Base-by-base conservation (phyloP, 129 eudicot genomes). In the Arctium minus region DNA sequence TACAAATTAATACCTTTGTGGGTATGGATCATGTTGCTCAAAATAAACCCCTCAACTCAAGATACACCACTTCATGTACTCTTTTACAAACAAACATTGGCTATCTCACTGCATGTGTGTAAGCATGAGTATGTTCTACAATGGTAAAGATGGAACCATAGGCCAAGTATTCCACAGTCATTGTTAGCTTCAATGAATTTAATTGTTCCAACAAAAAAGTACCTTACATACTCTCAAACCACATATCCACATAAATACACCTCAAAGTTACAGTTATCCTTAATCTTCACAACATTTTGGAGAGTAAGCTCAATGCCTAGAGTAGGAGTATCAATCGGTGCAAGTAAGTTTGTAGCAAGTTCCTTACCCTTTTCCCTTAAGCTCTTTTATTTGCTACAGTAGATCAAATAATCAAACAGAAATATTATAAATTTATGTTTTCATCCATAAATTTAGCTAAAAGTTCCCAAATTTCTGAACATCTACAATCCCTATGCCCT, bases 401-500 rank as follows among this genome's bases (percentile, higher is more conserved):
- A 62, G 17, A 84, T 36, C 60, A 39, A 30, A 29, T 1, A 31
- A 50, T 60, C 27, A 9, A 70, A 50, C 37, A 9, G 5, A 76
- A 75, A 33, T 6, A 33, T 0, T 32, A 38, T 15, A 83, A 32
- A 36, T 15, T 36, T 22, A 82, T 33, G 39, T 3, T 39, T 75
- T 15, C 0, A 67, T 75, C 42, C 72, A 76, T 2, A 40, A 13
- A 22, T 46, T 17, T 3, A 77, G 46, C 75, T 40, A 27, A 62
- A 72, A 12, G n/a, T 0, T 42, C 39, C 38, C 4, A 1, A 78
- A 32, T 27, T 62, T 38, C 39, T 29, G 44, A 72, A 53, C 73
- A 77, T 71, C n/a, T 60, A 78, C 68, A 77, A 71, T 56, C 83
- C 86, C 82, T 56, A 78, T 22, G 38, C 76, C 73, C 81, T 80